A percentile compares a stretch with the other conserved stretches of the same genome.
Conservation (phyloP, 2,329 filamentous ascomycete species). For the Xylariaceae sp. region DNA sequence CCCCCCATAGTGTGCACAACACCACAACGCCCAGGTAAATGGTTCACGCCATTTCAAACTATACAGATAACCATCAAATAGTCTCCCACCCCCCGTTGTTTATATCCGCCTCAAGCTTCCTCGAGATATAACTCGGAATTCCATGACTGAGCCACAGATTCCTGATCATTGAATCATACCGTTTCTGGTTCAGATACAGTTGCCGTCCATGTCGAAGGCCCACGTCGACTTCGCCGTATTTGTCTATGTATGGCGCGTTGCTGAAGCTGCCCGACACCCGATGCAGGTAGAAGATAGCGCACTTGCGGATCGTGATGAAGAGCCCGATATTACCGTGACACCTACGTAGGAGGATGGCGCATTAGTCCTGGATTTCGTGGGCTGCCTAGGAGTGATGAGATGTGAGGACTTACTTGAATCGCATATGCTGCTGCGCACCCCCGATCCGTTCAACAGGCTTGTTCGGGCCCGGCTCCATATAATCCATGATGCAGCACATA, state of each 20-base stretch:
- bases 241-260: conserved; percentile 88
- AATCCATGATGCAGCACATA: conserved; percentile 77
- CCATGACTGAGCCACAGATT: conserved; percentile 84
- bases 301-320: conserved; percentile 96
- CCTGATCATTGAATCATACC: conserved; percentile 84
- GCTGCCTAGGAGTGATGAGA: not conserved
- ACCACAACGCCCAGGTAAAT: no score
- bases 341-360: conserved; percentile 39
- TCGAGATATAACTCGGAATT: conserved; percentile 82
- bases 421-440: conserved; percentile 86
- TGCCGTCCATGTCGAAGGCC: conserved; percentile 83
- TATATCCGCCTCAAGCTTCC: conserved; percentile 89
- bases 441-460: conserved; percentile 55
- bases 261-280: conserved; percentile 77
- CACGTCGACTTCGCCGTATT: conserved; percentile 93
- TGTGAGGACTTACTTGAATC: conserved; percentile 58
- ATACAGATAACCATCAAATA: conserved; percentile 34
- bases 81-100: conserved; percentile 98
- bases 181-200: conserved; percentile 86
- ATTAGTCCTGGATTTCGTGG: conserved; percentile 19
- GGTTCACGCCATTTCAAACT: no score
- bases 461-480: conserved; percentile 38
- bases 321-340: conserved; percentile 89
- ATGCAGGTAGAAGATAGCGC: conserved; percentile 84
- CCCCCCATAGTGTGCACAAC: no score